Percentiles rank a stretch among this genome's conserved stretches.
Evolutionary conservation across 2,329 filamentous ascomycete genomes (phyloP).

Genomic region (Pseudocercospora eumusae): DNA sequence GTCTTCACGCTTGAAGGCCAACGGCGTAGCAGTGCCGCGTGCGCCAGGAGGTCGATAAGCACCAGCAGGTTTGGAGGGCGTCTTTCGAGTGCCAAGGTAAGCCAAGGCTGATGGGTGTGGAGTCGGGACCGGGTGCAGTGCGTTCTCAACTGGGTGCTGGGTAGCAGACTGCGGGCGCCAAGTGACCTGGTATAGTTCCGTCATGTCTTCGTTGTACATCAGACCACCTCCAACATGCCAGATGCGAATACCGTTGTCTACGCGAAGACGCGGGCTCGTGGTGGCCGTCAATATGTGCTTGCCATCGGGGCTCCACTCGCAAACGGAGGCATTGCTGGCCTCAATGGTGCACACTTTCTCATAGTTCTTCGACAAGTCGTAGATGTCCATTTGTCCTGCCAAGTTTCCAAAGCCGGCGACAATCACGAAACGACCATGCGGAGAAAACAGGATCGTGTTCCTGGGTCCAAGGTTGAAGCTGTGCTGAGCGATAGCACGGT

Average conservation of each 20-base stretch:
- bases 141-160: conserved; percentile 65
- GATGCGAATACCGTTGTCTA: conserved; percentile 93
- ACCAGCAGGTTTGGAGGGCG: conserved; percentile 93
- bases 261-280: conserved; percentile 88
- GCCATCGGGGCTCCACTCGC: conserved; percentile 95
- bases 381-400: conserved; percentile 95
- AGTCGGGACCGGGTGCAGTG: conserved; percentile 70
- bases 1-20: conserved; percentile 97
- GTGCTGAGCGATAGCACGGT: conserved; percentile 77
- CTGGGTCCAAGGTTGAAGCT: conserved; percentile 83
- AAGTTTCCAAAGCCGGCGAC: conserved; percentile 97
- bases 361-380: conserved; percentile 93
- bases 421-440: conserved; percentile 86
- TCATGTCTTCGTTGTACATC: conserved; percentile 95
- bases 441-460: conserved; percentile 94
- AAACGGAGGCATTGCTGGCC: conserved; percentile 92
- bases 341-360: conserved; percentile 91
- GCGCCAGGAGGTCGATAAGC: conserved; percentile 95
- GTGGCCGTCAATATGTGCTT: conserved; percentile 97
- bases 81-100: conserved; percentile 85
- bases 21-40: conserved; percentile 80
- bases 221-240: conserved; percentile 88
- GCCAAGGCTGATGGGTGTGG: conserved; percentile 81
- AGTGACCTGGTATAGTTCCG: conserved; percentile 81
- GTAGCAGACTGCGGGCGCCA: conserved; percentile 77